A percentile compares a stretch with the other conserved stretches of the same genome.
Evolutionary conservation across 2,329 filamentous ascomycete genomes (phyloP).

Genomic region (Talaromyces sp.): DNA sequence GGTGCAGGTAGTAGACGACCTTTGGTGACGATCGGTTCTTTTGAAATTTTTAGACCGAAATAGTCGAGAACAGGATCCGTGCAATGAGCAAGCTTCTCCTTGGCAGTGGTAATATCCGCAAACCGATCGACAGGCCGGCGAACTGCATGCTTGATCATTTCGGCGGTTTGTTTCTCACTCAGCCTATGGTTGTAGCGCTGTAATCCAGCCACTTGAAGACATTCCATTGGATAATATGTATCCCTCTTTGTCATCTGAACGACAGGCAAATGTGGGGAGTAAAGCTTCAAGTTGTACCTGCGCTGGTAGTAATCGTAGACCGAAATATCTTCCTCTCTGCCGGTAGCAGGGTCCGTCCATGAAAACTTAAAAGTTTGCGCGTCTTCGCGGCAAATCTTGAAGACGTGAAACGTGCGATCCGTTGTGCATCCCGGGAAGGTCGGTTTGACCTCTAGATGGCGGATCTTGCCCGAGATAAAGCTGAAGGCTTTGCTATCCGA

Average conservation of each 20-base stretch:
- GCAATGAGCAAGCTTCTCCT: constrained; percentile 62
- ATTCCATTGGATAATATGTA: constrained; percentile 53
- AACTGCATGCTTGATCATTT: constrained; percentile 93
- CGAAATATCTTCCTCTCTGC: constrained; percentile 43
- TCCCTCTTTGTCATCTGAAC: constrained; percentile 54
- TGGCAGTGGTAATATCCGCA: constrained; percentile 61
- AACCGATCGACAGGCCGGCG: constrained; percentile 67
- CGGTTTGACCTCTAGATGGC: constrained; percentile 36
- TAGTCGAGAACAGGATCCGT: constrained; percentile 64
- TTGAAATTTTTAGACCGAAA: constrained; percentile 68
- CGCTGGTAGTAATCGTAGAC: constrained; percentile 56
- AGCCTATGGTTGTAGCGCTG: constrained; percentile 57
- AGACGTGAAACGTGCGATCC: constrained; percentile 47
- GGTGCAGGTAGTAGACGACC: constrained; percentile 69
- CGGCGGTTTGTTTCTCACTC: constrained; percentile 60
- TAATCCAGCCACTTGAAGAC: constrained; percentile 49
- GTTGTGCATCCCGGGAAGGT: constrained; percentile 33
- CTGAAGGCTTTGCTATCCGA: not conserved
- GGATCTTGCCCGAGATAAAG: constrained; percentile 25
- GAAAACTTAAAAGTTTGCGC: constrained; percentile 44
- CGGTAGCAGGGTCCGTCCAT: constrained; percentile 36
- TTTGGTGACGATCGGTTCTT: constrained; percentile 59
- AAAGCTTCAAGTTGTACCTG: constrained; percentile 47
- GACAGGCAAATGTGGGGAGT: constrained; percentile 49
- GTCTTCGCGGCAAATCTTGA: constrained; percentile 42